phyloP scores from a whole-genome alignment of 768 basidiomycete species.

The Nevesoporus exiguus region DNA sequence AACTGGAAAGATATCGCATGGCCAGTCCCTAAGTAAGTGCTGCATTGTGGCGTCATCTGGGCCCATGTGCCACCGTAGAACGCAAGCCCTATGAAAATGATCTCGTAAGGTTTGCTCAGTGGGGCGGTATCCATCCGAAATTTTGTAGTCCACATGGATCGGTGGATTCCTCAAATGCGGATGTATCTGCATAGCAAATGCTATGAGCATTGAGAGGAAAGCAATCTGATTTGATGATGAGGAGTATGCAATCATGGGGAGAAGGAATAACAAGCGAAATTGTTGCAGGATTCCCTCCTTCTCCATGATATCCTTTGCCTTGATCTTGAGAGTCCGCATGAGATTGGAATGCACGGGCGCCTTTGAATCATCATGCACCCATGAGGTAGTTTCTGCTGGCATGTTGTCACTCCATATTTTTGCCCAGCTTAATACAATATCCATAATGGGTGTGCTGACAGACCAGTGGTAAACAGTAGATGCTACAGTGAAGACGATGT shows the following conservation, averaged over 20 bases:
- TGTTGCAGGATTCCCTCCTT: not conserved
- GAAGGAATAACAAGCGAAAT: not conserved
- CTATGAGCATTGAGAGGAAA: not conserved
- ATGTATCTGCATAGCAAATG: not conserved
- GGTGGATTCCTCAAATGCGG: not conserved
- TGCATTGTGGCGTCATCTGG: too few species aligned
- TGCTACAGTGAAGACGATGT: not conserved
- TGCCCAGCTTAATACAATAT: not conserved
- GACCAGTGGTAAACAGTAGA: not conserved
- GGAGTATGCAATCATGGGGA: not conserved
- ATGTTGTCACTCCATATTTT: not conserved
- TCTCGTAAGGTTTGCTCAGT: not conserved
- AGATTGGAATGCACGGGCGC: too few species aligned
- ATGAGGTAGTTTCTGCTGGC: too few species aligned
- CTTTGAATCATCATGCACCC: too few species aligned
- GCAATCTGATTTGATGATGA: not conserved
- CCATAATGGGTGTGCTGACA: not conserved
- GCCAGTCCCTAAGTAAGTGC: too few species aligned
- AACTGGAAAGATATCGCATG: too few species aligned
- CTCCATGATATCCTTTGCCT: too few species aligned
- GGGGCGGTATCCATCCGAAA: slow-evolving; percentile 12
- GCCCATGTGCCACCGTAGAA: too few species aligned
- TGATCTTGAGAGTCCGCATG: too few species aligned
- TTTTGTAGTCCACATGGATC: slow-evolving; percentile 1
- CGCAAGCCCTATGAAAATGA: not conserved